phyloP scores from a whole-genome alignment of 768 basidiomycete species.

The Rhizopogon rudus region DNA sequence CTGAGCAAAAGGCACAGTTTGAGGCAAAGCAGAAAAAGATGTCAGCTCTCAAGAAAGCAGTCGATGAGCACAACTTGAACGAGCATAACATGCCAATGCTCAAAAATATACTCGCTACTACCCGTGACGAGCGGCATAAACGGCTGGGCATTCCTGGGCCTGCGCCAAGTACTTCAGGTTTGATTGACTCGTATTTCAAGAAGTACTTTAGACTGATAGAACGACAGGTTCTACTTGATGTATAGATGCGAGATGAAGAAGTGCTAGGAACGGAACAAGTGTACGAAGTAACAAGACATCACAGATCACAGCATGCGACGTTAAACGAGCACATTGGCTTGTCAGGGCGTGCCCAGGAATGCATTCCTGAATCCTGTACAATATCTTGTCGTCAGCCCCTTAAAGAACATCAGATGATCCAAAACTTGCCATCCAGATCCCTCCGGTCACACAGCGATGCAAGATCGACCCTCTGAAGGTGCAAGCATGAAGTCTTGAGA shows the following conservation, averaged over 20 bases:
- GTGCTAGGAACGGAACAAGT: neutral
- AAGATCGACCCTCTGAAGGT: conserved; percentile 75
- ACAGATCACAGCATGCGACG: neutral
- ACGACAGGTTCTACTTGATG: neutral
- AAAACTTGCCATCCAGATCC: conserved; percentile 58
- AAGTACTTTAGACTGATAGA: neutral
- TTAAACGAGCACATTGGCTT: neutral
- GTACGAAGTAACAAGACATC: neutral
- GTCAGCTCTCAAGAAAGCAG: conserved; percentile 38
- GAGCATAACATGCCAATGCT: conserved; percentile 10
- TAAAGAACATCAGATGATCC: neutral
- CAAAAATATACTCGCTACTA: conserved; percentile 15
- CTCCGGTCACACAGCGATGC: conserved; percentile 65
- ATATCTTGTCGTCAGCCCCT: neutral
- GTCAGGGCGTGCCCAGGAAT: conserved; percentile 2
- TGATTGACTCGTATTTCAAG: neutral
- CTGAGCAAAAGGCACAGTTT: conserved; percentile 42
- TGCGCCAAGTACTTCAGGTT: conserved; percentile 19
- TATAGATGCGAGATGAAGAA: neutral
- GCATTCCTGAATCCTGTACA: conserved; percentile 7
- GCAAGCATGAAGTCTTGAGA: conserved; percentile 75
- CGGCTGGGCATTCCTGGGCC: conserved; percentile 21
- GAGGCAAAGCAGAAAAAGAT: conserved; percentile 37
- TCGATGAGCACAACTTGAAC: conserved; percentile 30
- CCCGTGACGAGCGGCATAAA: conserved; percentile 20